Evolutionary conservation across 371 early-diverging fungal genomes (phyloP), one percentile per base, ranked within the genome.

Genomic region (Rhizopus stolonifer): DNA sequence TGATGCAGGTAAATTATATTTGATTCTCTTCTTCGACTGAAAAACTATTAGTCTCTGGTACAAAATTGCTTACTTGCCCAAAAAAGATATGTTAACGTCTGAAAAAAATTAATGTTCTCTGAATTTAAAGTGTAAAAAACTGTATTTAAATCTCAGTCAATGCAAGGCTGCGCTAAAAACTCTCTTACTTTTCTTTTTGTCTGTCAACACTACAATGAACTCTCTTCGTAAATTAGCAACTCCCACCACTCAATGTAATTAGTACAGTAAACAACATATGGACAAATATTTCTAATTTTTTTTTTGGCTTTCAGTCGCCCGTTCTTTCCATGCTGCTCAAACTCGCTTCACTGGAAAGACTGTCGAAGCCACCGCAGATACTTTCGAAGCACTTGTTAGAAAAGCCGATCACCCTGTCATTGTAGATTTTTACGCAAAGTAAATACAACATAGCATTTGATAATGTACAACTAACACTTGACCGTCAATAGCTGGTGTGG

Each of bases 341-440:
- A 60, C 71, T 46, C 59, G 67, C 21, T 65, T 66, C 32, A 69
- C 69, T 31, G 79, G 82, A 11, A 70, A 72, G 42, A 70, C 81
- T 1, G 38, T 84, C 7, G 81, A 81, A 62, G 77, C 71, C 15
- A 74, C 58, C n/a, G 46, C 46, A 1, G 65, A 65, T 4, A 71
- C 58, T 18, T 86, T 83, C 59, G 71, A 67, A 6, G 53, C 67
- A 45, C 64, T 80, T 25, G 86, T 86, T 11, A 60, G 64, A 17
- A 67, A 77, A 31, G 77, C 85, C 10, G 67, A 82, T 4, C 70
- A 79, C 34, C 87, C 88, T 5, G 84, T 85, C 14, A 67, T 91
- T 44, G 90, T 91, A n/a, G 92, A 91, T 50, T 91, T 90, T 66
- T 84, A 88, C 59, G 90, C 90, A 15, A 65, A 79, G 87, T 88